Conservation (phyloP, 768 basidiomycete genomes). For the Mycena vulgaris region DNA sequence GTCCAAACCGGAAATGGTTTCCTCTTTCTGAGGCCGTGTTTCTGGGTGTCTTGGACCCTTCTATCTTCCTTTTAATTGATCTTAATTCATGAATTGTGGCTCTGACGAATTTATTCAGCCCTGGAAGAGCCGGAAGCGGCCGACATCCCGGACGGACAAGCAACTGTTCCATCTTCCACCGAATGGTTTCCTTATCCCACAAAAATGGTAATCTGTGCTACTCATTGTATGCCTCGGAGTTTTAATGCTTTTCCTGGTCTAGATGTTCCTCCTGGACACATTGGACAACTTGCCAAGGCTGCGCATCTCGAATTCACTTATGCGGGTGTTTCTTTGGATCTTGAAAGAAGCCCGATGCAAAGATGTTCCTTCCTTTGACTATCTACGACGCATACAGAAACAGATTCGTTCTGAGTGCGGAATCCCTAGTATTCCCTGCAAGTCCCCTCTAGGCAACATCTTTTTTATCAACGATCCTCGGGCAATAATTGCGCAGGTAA, state of each 20-base stretch:
- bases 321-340: constrained; percentile 27
- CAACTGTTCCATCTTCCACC: too few relatives aligned
- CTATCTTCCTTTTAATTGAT: too few relatives aligned
- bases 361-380: constrained; percentile 30
- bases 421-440: constrained; percentile 17
- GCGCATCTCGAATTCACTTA: constrained; percentile 20
- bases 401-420: constrained; percentile 13
- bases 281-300: constrained; percentile 25
- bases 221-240: too few relatives aligned
- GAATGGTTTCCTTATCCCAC: constrained; percentile 5
- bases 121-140: neutral
- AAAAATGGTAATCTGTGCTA: constrained; percentile 2
- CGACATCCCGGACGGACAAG: neutral
- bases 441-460: constrained; percentile 16
- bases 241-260: too few relatives aligned
- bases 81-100: too few relatives aligned
- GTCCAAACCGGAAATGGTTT: neutral
- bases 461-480: constrained; percentile 31
- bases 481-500: constrained; percentile 20
- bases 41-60: too few relatives aligned
- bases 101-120: too few relatives aligned
- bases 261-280: constrained; percentile 32
- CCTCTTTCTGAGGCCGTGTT: neutral
- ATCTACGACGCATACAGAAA: constrained; percentile 14
- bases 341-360: constrained; percentile 8